Evolutionary conservation across 1,284 basidiomycete genomes (phyloP).

Genomic region (Fomitopsis betulina): DNA sequence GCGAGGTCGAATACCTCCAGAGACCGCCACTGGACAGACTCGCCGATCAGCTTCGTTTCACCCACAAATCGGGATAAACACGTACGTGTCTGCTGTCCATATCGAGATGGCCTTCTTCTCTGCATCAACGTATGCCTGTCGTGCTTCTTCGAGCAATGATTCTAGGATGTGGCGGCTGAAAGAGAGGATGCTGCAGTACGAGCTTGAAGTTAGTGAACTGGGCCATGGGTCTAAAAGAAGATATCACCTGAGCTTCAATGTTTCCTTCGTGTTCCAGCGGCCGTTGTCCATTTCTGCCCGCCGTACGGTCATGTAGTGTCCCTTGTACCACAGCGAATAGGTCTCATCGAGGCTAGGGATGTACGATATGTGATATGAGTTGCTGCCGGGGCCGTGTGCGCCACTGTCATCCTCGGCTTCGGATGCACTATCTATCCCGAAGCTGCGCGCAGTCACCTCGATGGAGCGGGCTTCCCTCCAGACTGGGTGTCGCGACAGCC

Average conservation of each 20-base stretch:
- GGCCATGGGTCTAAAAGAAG: not conserved
- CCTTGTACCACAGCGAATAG: slow-evolving; percentile 47
- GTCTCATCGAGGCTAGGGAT: slow-evolving; percentile 41
- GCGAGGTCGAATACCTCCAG: slow-evolving; percentile 13
- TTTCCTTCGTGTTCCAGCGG: slow-evolving; percentile 17
- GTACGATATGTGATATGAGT: slow-evolving; percentile 37
- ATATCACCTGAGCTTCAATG: slow-evolving; percentile 21
- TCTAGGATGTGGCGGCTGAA: slow-evolving; percentile 1
- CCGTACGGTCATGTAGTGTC: slow-evolving; percentile 41
- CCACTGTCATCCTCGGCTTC: slow-evolving; percentile 32
- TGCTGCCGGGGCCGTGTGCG: slow-evolving; percentile 26
- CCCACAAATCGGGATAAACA: no score
- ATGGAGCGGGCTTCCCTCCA: slow-evolving; percentile 42
- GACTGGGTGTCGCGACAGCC: slow-evolving; percentile 29
- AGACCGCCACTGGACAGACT: slow-evolving; percentile 4
- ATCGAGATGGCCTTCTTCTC: slow-evolving; percentile 10
- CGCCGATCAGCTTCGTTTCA: not conserved
- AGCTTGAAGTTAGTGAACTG: not conserved
- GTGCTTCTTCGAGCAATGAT: slow-evolving; percentile 25
- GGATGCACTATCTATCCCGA: slow-evolving; percentile 22
- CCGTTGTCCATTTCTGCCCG: slow-evolving; percentile 29
- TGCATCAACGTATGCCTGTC: slow-evolving; percentile 20
- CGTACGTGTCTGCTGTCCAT: slow-evolving; percentile 12
- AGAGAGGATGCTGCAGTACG: not conserved
- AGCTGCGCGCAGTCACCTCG: slow-evolving; percentile 39